Conservation (phyloP, 495 filamentous ascomycete species). For the Polyplosphaeria fusca region DNA sequence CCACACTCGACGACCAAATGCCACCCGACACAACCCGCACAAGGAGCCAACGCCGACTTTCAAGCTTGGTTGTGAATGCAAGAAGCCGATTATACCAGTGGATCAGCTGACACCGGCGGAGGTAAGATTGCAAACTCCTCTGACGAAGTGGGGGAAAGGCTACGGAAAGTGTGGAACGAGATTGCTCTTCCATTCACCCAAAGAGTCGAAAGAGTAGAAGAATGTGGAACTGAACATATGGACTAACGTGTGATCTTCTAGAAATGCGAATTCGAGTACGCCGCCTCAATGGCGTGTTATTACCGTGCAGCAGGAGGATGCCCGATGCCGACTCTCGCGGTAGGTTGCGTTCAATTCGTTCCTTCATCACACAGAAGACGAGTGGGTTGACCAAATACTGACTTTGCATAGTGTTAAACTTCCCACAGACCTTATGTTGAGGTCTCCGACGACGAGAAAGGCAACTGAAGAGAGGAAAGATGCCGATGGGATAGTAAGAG, state of each 20-base stretch:
- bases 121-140: constrained; percentile 1
- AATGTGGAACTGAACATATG: background rate
- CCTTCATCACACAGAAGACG: no score
- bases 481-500: no score
- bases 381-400: no score
- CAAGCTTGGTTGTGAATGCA: constrained; percentile 13
- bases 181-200: background rate
- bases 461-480: no score
- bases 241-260: background rate
- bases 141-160: background rate
- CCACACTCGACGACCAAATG: background rate
- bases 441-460: no score
- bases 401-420: no score
- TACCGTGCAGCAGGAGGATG: constrained; percentile 18
- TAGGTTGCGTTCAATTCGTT: no score
- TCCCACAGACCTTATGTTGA: no score
- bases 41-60: constrained; percentile 24
- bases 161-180: background rate
- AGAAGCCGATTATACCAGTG: constrained; percentile 14
- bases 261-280: constrained; percentile 22
- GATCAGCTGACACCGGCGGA: constrained; percentile 7
- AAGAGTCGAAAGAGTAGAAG: background rate
- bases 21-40: constrained; percentile 10
- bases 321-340: background rate
- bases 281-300: constrained; percentile 13